Percentiles rank a stretch among this genome's conserved stretches.
Conservation (phyloP, 225 moss, liverwort and hornwort genomes). For the Antitrichia curtipendula region DNA sequence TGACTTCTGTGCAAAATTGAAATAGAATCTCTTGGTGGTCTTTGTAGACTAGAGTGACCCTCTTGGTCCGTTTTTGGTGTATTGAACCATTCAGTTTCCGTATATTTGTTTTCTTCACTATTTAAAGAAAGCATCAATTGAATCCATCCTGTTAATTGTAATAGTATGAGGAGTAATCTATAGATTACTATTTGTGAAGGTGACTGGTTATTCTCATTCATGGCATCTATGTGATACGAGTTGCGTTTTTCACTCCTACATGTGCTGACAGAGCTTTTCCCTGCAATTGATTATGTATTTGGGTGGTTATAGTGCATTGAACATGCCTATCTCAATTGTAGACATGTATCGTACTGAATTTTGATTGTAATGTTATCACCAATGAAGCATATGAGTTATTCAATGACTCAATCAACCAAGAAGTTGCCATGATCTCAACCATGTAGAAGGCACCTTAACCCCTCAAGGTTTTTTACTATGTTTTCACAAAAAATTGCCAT, state of each 20-base stretch:
- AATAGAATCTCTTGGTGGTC: not conserved
- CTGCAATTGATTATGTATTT: not conserved
- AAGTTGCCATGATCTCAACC: not conserved
- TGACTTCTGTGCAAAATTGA: slow-evolving; percentile 29
- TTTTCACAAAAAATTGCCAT: too few species aligned
- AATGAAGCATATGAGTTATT: too few species aligned
- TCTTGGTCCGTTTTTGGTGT: not conserved
- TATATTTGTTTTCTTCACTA: not conserved
- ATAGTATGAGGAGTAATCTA: not conserved
- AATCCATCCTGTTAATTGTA: not conserved
- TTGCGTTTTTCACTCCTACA: not conserved
- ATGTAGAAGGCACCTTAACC: not conserved
- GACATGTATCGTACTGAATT: not conserved
- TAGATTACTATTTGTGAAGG: not conserved
- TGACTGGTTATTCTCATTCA: not conserved
- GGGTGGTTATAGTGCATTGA: not conserved
- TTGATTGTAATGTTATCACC: not conserved
- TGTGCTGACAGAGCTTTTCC: not conserved
- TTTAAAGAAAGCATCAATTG: not conserved
- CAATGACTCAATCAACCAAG: not conserved
- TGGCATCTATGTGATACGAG: not conserved
- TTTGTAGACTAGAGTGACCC: not conserved
- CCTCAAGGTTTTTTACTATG: too few species aligned
- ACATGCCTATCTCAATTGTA: too few species aligned
- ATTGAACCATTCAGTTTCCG: not conserved